A percentile compares a stretch with the other conserved stretches of the same genome.
Conservation (phyloP, 1,284 basidiomycete species). For the Ceratobasidium sp. region DNA sequence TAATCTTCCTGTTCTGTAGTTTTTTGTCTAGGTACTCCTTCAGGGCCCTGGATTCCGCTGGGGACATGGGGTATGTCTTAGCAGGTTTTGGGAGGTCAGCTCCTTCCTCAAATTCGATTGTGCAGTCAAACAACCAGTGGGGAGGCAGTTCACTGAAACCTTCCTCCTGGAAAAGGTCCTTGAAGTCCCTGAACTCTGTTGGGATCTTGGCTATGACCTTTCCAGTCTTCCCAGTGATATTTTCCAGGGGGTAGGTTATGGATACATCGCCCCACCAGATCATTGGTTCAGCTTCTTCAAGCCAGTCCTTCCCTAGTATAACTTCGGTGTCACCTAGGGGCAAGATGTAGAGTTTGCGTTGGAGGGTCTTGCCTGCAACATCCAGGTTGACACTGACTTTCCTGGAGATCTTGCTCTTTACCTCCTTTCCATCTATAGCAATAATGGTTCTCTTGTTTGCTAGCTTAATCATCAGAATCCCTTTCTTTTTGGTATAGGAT, state of each 20-base stretch:
- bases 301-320: conserved; percentile 3
- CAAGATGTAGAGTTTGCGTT: background rate
- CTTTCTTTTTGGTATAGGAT: background rate
- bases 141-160: background rate
- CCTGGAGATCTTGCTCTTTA: background rate
- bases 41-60: no score
- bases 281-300: background rate
- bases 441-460: background rate
- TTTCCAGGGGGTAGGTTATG: background rate
- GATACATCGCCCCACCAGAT: background rate
- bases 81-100: background rate
- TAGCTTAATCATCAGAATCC: background rate
- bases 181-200: background rate
- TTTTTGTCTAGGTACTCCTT: no score
- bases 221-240: background rate
- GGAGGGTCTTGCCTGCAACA: background rate
- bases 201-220: background rate
- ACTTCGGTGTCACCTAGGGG: background rate
- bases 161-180: background rate
- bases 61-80: no score
- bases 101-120: conserved; percentile 4
- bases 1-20: no score
- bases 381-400: background rate
- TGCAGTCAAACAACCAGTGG: background rate
- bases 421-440: background rate